A percentile compares a stretch with the other conserved stretches of the same genome.
Evolutionary conservation across 2,329 filamentous ascomycete genomes (phyloP).

Genomic region (Dryadomyces quercivorus): DNA sequence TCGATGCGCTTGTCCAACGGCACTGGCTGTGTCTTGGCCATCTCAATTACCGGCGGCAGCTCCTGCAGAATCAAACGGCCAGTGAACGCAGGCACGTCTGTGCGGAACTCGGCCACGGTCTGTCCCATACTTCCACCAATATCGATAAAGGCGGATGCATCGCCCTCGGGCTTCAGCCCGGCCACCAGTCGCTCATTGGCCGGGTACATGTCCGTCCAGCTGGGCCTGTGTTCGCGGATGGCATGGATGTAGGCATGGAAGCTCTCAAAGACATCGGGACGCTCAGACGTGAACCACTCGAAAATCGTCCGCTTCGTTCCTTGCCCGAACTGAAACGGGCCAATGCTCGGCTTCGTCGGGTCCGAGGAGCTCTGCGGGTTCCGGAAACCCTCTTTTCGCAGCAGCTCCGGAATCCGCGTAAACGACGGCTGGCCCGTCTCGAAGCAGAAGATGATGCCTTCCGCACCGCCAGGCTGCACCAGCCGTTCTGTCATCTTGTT

Average conservation of each 20-base stretch:
- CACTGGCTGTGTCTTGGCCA: not conserved
- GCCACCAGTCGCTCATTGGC: not conserved
- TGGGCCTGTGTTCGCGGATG: constrained; percentile 1
- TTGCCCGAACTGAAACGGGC: constrained; percentile 1
- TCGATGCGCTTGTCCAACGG: not conserved
- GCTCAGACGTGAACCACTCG: constrained; percentile 1
- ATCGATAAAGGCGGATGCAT: not conserved
- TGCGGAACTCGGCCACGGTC: constrained; percentile 1
- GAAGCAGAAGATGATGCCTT: constrained; percentile 1
- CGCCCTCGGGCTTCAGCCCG: not conserved
- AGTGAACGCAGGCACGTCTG: not conserved
- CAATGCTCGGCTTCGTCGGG: not conserved
- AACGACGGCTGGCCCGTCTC: constrained; percentile 2
- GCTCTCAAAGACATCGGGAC: not conserved
- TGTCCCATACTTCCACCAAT: constrained; percentile 1
- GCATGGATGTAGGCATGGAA: constrained; percentile 3
- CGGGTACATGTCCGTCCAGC: constrained; percentile 1
- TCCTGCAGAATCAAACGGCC: constrained; percentile 1
- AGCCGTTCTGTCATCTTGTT: not conserved
- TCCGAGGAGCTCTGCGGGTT: not conserved
- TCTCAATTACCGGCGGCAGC: not conserved
- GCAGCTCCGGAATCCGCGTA: not conserved
- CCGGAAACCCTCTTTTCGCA: not conserved
- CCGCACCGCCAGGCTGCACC: not conserved
- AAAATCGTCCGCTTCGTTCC: not conserved